Base-by-base conservation (phyloP, 805 yeast species). In the Torulaspora gathmanii region DNA sequence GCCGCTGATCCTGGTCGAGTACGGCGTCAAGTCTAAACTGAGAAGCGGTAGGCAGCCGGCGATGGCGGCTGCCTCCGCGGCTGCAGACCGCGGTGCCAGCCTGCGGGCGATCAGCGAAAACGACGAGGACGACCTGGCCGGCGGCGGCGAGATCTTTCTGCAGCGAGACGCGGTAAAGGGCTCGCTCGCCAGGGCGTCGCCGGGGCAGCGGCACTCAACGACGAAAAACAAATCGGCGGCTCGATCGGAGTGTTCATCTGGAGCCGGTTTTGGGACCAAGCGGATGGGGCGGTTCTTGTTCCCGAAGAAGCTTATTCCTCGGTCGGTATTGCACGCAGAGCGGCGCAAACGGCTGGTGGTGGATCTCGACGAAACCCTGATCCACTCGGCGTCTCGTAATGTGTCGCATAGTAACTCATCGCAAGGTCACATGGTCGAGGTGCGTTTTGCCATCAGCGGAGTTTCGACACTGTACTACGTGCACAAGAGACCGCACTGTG, bases 281-380 rank as follows among this genome's bases (percentile, higher is more conserved):
- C 62, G 60, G 29, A 60, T 64, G 58, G 76, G 76, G 1, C 62
- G 69, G 42, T 68, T 70, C 7, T 60, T 72, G 8, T 72, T 70
- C 49, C 76, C 76, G 0, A 65, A 64, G 35, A 71, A 68, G 39
- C 52, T 71, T 64, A 72, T 67, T n/a, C 70, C 70, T 13, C 60
- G 55, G 44, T 64, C 69, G 5, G 57, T 65, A 11, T 40, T 60
- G 16, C 60, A 58, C 22, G 57, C 64, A 4, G 57, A 55, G 68
- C 71, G 62, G 55, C 69, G 55, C 49, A 74, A 73, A 52, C 89
- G 88, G 58, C 72, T 93, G 25, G 85, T 93, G 1, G 70, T 93
- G 19, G 99, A 93, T 61, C 74, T 93, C 25, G 99, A 91, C 65
- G 99, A 93, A 60, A 93, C 99, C 0, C 70, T 93, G 45, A 89